Base-by-base conservation (phyloP, 257 asterid genomes). In the Avicennia marina region DNA sequence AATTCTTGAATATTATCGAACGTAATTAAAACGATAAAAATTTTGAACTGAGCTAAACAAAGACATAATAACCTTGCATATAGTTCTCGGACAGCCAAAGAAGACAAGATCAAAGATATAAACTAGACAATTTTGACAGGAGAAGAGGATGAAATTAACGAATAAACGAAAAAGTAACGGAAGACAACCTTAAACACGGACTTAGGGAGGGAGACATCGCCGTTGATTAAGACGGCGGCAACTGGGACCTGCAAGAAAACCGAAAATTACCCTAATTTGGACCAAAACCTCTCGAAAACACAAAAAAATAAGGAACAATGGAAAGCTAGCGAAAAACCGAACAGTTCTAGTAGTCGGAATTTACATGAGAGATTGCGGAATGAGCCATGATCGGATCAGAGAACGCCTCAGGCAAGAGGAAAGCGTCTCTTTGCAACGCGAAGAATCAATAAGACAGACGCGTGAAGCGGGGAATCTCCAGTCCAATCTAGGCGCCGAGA, bases 311-410 rank as follows among this genome's bases (percentile, higher is more conserved):
- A 64, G 2, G 31, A 10, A 36, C 11, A 25, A 53, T 34, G 1
- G 12, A 48, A 8, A 19, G 62, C 2, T n/a, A n/a, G n/a, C n/a
- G n/a, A n/a, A n/a, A n/a, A n/a, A n/a, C n/a, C n/a, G n/a, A n/a
- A n/a, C n/a, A n/a, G n/a, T n/a, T n/a, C n/a, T n/a, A n/a, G n/a
- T n/a, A n/a, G n/a, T n/a, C n/a, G n/a, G 12, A 56, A 11, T 25
- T 29, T 48, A 79, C 90, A 72, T 72, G 90, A 62, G 67, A 56
- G 44, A 79, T 44, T 58, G 65, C 73, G 2, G 79, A 82, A 68
- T 74, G 77, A 72, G 90, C 85, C 90, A 82, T 79, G 87, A 76
- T 72, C 60, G 53, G 72, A 7, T 4, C n/a, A n/a, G n/a, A n/a
- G 15, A 38, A 38, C 54, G 59, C 19, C 19, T 16, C 2, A 16